Percentiles rank a stretch among this genome's conserved stretches.
Conservation (phyloP, 345 rosid species). For the Pseudoturritis turrita region DNA sequence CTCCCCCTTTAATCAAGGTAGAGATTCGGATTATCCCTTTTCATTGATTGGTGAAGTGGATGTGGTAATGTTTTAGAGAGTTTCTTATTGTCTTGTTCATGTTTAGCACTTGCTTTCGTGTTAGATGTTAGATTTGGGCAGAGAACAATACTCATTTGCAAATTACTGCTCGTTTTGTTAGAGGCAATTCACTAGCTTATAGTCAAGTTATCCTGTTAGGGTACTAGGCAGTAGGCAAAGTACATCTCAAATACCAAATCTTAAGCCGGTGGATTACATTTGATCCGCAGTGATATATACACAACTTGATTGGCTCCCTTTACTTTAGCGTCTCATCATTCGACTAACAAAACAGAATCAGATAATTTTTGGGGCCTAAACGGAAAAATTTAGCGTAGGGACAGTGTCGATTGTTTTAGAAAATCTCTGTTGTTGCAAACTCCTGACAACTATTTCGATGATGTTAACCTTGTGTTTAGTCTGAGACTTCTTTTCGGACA, state of each 20-base stretch:
- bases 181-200: neutral
- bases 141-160: neutral
- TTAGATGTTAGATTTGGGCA: neutral
- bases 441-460: neutral
- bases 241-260: neutral
- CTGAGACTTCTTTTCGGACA: neutral
- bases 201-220: neutral
- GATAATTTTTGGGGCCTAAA: neutral
- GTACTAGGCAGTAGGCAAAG: neutral
- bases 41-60: neutral
- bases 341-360: neutral
- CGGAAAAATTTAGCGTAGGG: too few relatives aligned
- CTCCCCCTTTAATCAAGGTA: neutral
- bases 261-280: neutral
- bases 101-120: neutral
- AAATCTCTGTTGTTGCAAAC: neutral
- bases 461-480: neutral
- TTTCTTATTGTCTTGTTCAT: neutral
- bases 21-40: neutral
- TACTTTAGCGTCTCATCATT: neutral
- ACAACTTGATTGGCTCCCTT: neutral
- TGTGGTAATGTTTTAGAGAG: neutral
- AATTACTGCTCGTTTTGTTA: neutral
- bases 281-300: neutral
- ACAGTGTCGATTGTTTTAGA: neutral